Evolutionary conservation across 2,329 filamentous ascomycete genomes (phyloP).

Genomic region (Orbilia oligospora): DNA sequence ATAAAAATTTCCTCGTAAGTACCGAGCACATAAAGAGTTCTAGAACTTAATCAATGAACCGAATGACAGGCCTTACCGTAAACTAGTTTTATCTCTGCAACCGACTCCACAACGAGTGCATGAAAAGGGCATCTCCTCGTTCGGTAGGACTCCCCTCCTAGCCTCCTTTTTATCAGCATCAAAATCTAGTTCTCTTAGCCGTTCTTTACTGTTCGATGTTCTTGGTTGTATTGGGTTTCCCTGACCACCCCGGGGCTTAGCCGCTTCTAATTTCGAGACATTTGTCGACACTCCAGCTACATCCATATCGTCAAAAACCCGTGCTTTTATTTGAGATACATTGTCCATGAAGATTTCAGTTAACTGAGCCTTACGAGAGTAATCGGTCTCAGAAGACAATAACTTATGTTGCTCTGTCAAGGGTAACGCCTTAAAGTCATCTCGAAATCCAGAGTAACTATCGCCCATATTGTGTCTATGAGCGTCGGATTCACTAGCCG

Average conservation of each 20-base stretch:
- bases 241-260: not conserved
- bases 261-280: not conserved
- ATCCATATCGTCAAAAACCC: conserved; percentile 10
- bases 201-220: not conserved
- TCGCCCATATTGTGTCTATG: conserved; percentile 19
- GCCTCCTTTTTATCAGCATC: conserved; percentile 6
- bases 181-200: not conserved
- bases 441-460: conserved; percentile 1
- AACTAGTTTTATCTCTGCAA: conserved; percentile 38
- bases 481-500: conserved; percentile 1
- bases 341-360: conserved; percentile 32
- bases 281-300: not conserved
- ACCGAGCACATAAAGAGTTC: not conserved
- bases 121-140: conserved; percentile 25
- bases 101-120: conserved; percentile 29
- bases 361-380: conserved; percentile 19
- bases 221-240: not conserved
- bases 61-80: conserved; percentile 16
- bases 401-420: conserved; percentile 28
- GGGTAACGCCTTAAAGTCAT: conserved; percentile 28
- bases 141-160: not conserved
- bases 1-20: not conserved
- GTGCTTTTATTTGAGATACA: conserved; percentile 8
- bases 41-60: not conserved
- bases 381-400: conserved; percentile 1